These are phyloP conservation scores for Tricholoma matsutake DNA, from an alignment of 768 basidiomycete genomes.

Conservation along the genomic window DNA sequence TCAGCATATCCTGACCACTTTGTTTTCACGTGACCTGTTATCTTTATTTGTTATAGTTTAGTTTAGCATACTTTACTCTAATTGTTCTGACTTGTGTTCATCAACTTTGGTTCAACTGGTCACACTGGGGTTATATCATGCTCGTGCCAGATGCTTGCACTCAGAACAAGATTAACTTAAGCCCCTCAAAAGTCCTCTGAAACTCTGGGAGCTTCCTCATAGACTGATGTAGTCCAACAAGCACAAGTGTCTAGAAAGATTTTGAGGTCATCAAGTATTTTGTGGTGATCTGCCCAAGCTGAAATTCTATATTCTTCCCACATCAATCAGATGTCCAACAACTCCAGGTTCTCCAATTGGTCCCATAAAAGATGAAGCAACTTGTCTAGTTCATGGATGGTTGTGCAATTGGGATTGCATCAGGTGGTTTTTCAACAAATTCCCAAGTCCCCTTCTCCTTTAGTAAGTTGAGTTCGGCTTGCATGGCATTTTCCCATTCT, in stretches of 20 bases:
- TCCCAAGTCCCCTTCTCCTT: no score
- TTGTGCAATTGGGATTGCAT: no score
- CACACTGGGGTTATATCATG: conserved; percentile 33
- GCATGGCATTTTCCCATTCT: no score
- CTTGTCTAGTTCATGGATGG: conserved; percentile 83
- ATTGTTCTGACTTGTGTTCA: not conserved
- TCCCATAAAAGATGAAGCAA: conserved; percentile 80
- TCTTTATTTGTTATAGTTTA: conserved; percentile 31
- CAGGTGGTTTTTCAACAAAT: no score
- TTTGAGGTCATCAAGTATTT: conserved; percentile 59
- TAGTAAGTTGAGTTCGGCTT: no score
- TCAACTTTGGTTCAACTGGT: not conserved
- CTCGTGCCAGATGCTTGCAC: conserved; percentile 66
- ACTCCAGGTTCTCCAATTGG: conserved; percentile 74
- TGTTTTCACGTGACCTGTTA: no score
- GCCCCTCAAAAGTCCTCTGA: conserved; percentile 48
- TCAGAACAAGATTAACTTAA: conserved; percentile 60
- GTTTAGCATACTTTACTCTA: conserved; percentile 3
- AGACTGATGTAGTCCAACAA: conserved; percentile 69
- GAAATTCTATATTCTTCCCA: conserved; percentile 78
- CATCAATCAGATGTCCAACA: conserved; percentile 65
- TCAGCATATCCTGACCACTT: no score
- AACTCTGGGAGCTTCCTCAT: conserved; percentile 44
- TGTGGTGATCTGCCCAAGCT: conserved; percentile 68
- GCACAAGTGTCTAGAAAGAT: conserved; percentile 61